A percentile compares a stretch with the other conserved stretches of the same genome.
Conservation (phyloP, 441 rosid genomes). For the Pelargonium cotyledonis region DNA sequence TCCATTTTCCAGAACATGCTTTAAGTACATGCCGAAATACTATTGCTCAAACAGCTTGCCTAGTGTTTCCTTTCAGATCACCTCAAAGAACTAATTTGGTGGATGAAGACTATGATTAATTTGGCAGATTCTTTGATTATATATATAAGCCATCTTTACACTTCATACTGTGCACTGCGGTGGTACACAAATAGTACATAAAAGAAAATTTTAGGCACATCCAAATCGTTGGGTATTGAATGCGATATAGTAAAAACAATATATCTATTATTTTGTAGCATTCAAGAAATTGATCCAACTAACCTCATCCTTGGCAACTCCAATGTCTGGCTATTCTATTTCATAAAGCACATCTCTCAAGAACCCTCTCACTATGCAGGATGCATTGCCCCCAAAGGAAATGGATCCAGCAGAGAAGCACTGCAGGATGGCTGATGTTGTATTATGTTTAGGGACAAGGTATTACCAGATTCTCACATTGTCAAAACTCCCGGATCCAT, state of each 20-base stretch:
- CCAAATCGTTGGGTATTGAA: background rate
- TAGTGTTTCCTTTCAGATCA: conserved; percentile 2
- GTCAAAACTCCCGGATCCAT: background rate
- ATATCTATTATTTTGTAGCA: background rate
- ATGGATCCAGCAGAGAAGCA: conserved; percentile 81
- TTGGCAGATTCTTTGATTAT: background rate
- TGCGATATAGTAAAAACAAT: conserved; percentile 1
- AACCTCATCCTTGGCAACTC: background rate
- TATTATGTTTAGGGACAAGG: conserved; percentile 93
- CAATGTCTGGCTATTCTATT: background rate
- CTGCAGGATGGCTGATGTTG: conserved; percentile 83
- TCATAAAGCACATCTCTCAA: conserved; percentile 1
- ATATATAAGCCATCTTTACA: background rate
- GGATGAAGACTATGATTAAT: background rate
- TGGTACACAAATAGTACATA: background rate
- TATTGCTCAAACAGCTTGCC: conserved; percentile 2
- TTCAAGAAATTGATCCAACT: background rate
- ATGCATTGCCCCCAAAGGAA: conserved; percentile 79
- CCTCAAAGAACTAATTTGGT: background rate
- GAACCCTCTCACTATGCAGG: conserved; percentile 37
- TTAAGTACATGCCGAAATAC: background rate
- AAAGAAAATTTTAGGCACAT: background rate
- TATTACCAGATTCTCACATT: conserved; percentile 24
- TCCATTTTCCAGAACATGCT: background rate
- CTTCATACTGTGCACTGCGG: background rate